phyloP scores from a whole-genome alignment of 257 asterid genomes.

The Rubia yunnanensis region DNA sequence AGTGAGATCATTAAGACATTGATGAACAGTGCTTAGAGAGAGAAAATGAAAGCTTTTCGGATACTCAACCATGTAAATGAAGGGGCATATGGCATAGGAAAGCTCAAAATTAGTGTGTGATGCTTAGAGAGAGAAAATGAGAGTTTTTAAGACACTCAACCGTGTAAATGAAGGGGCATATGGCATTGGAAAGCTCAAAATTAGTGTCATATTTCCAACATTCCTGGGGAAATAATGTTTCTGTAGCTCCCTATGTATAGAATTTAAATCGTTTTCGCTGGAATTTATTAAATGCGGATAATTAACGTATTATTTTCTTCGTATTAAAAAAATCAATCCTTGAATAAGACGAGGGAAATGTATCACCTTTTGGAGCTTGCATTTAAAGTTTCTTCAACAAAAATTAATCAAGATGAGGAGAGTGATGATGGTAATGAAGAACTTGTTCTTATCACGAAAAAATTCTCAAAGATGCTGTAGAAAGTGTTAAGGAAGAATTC shows the following conservation, averaged over 20 bases:
- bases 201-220: neutral
- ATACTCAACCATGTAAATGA: neutral
- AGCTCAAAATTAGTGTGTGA: neutral
- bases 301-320: neutral
- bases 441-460: too few species aligned
- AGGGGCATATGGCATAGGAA: too few species aligned
- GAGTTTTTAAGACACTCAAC: neutral
- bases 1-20: neutral
- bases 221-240: neutral
- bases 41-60: too few species aligned
- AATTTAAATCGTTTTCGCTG: neutral
- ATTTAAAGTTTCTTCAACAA: neutral
- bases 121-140: too few species aligned
- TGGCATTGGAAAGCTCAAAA: too few species aligned
- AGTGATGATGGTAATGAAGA: too few species aligned
- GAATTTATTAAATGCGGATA: neutral
- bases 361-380: neutral
- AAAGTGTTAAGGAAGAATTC: too few species aligned
- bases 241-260: neutral
- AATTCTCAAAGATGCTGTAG: too few species aligned
- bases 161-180: neutral
- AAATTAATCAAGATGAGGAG: too few species aligned
- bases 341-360: neutral
- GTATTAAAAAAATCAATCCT: neutral
- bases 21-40: too few species aligned